A percentile compares a stretch with the other conserved stretches of the same genome.
Evolutionary conservation across 108 stramenopile species (phyloP).

Genomic region (Skeletonema grethae): DNA sequence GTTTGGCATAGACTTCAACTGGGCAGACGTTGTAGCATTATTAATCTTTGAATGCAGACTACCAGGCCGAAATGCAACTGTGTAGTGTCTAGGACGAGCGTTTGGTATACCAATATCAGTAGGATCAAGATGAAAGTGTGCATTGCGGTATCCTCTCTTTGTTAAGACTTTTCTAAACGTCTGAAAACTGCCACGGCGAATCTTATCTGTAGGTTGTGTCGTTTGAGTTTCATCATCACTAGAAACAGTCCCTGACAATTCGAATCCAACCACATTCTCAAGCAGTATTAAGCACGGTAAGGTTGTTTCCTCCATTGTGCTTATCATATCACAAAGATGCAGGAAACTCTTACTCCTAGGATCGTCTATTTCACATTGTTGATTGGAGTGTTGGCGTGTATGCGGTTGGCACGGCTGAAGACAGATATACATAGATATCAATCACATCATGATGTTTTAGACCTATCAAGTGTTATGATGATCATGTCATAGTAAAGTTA

Average conservation of each 20-base stretch:
- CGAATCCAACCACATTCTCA: constrained; percentile 94
- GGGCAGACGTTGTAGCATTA: neutral
- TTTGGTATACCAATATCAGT: constrained; percentile 86
- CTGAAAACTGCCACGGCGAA: constrained; percentile 51
- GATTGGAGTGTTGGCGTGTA: constrained; percentile 74
- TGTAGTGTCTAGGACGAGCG: constrained; percentile 86
- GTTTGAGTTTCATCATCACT: neutral
- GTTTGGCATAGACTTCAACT: neutral
- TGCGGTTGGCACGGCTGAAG: constrained; percentile 83
- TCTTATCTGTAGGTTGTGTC: neutral
- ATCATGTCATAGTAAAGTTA: too few species aligned
- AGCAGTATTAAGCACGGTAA: constrained; percentile 71
- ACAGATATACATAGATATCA: too few species aligned
- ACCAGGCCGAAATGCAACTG: constrained; percentile 30
- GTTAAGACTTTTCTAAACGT: constrained; percentile 50
- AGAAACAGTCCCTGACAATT: constrained; percentile 20
- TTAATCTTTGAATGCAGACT: neutral
- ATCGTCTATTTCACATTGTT: constrained; percentile 63
- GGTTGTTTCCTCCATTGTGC: constrained; percentile 35
- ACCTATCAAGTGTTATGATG: too few species aligned
- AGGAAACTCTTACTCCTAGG: constrained; percentile 68
- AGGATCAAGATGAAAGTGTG: constrained; percentile 80
- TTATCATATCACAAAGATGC: constrained; percentile 64
- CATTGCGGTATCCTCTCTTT: constrained; percentile 56
- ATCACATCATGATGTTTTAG: too few species aligned